Conservation (phyloP, 345 rosid genomes). For the Brassica incana region DNA sequence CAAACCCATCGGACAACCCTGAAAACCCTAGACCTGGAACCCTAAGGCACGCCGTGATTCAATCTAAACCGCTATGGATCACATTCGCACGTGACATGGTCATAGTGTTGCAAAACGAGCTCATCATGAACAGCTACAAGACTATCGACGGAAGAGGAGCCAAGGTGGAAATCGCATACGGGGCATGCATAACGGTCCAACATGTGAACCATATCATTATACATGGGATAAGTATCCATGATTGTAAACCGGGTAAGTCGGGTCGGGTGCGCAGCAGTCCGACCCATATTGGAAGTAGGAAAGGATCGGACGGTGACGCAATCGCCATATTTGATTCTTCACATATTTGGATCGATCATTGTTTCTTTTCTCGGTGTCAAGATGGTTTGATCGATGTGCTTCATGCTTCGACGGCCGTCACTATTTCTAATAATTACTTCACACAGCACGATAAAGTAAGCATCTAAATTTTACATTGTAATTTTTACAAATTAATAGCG, state of each 20-base stretch:
- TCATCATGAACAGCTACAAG: conserved; percentile 82
- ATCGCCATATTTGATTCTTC: conserved; percentile 69
- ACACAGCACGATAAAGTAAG: conserved; percentile 80
- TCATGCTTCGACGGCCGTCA: conserved; percentile 83
- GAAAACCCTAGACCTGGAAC: conserved; percentile 73
- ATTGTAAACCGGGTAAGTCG: conserved; percentile 64
- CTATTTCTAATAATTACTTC: conserved; percentile 83
- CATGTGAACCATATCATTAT: conserved; percentile 67
- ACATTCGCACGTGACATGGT: conserved; percentile 78
- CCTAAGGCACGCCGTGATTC: conserved; percentile 74
- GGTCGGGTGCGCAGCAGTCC: conserved; percentile 45
- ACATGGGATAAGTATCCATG: conserved; percentile 87
- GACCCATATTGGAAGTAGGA: conserved; percentile 52
- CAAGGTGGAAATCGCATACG: conserved; percentile 79
- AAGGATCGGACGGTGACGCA: conserved; percentile 81
- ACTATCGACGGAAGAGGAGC: conserved; percentile 88
- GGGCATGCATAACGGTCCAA: conserved; percentile 81
- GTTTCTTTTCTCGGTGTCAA: conserved; percentile 56
- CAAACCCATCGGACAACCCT: conserved; percentile 59
- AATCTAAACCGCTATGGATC: conserved; percentile 75
- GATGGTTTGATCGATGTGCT: conserved; percentile 88
- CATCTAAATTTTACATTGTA: not conserved
- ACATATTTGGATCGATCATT: conserved; percentile 85
- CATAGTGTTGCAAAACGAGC: conserved; percentile 71
- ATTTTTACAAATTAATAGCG: not conserved